Conservation (phyloP, 2,329 filamentous ascomycete species). For the Delphinella strobiligena region DNA sequence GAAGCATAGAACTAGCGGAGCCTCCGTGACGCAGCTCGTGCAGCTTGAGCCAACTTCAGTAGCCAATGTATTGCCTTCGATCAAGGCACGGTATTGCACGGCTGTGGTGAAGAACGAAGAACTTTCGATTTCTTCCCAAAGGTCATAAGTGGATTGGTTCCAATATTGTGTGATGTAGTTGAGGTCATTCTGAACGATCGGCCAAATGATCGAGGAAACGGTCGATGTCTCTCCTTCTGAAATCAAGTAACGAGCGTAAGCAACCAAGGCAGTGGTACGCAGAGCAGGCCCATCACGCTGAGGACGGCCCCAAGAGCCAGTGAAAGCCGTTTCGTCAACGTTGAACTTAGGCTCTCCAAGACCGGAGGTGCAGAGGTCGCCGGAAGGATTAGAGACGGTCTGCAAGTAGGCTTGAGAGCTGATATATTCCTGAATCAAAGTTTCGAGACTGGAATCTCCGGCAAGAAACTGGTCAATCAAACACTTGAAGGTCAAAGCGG, state of each 20-base stretch:
- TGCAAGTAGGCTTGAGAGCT: slow-evolving; percentile 55
- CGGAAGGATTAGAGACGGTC: slow-evolving; percentile 57
- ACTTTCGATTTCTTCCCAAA: slow-evolving; percentile 73
- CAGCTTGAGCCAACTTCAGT: slow-evolving; percentile 49
- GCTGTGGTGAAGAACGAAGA: slow-evolving; percentile 70
- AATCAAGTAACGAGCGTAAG: slow-evolving; percentile 61
- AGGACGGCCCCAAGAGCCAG: slow-evolving; percentile 61
- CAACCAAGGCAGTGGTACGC: slow-evolving; percentile 59
- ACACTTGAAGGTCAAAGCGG: slow-evolving; percentile 56
- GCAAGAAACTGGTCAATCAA: slow-evolving; percentile 55
- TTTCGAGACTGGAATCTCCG: slow-evolving; percentile 46
- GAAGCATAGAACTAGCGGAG: slow-evolving; percentile 62
- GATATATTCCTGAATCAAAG: slow-evolving; percentile 56
- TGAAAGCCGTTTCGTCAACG: slow-evolving; percentile 45
- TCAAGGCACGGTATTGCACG: slow-evolving; percentile 52
- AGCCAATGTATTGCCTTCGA: slow-evolving; percentile 56
- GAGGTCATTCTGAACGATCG: slow-evolving; percentile 63
- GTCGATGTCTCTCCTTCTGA: slow-evolving; percentile 23
- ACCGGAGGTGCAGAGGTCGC: slow-evolving; percentile 37
- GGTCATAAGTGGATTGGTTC: slow-evolving; percentile 53
- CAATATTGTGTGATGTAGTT: slow-evolving; percentile 61
- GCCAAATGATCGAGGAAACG: slow-evolving; percentile 52
- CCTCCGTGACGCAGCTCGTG: slow-evolving; percentile 48
- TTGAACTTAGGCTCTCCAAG: slow-evolving; percentile 66
- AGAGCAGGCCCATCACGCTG: slow-evolving; percentile 74